Evolutionary conservation across 176 grass and related monocot species (phyloP).

Genomic region (Ensete glaucum): DNA sequence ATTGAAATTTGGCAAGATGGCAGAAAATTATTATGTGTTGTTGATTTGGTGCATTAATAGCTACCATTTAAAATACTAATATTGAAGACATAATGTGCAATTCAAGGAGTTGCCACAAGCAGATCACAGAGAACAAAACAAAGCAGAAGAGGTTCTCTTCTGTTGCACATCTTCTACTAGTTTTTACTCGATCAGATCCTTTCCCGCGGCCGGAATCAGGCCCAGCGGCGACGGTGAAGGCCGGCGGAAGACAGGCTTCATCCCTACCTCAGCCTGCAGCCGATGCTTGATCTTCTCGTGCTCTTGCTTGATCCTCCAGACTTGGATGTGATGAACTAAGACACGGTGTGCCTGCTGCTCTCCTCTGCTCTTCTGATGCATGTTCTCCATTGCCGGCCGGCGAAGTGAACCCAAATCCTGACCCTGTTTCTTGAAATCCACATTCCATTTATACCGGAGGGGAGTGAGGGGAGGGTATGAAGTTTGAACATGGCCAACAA

Average conservation of each 20-base stretch:
- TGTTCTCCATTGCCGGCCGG: not conserved
- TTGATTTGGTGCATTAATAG: no score
- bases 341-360: not conserved
- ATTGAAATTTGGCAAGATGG: no score
- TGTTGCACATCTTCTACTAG: no score
- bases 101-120: no score
- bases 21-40: no score
- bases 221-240: not conserved
- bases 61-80: no score
- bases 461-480: not conserved
- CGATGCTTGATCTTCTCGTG: not conserved
- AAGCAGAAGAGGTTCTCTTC: no score
- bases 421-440: not conserved
- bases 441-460: not conserved
- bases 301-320: conserved; percentile 3
- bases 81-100: no score
- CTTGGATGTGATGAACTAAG: not conserved
- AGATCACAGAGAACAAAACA: no score
- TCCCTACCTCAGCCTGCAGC: not conserved
- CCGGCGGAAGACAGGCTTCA: not conserved
- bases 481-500: not conserved
- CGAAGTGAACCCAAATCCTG: not conserved
- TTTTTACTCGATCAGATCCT: no score
- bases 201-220: no score
- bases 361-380: not conserved